phyloP scores from a whole-genome alignment of 306 rosid genomes.

The Biancaea sappan region DNA sequence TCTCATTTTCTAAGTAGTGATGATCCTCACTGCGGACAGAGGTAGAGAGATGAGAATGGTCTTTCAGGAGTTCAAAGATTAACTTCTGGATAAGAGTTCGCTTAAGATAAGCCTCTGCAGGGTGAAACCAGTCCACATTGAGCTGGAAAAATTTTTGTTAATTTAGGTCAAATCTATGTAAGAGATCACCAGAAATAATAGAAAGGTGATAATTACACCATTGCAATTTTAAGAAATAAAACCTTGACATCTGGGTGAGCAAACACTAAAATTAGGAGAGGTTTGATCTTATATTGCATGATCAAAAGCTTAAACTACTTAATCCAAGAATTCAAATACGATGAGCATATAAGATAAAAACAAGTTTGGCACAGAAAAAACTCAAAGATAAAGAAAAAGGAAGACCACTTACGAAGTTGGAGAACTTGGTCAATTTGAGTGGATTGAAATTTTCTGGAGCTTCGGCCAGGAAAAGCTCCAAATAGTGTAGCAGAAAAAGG shows the following conservation, averaged over 20 bases:
- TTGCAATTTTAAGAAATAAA: neutral
- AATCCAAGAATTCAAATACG: neutral
- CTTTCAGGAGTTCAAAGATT: conserved; percentile 58
- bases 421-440: conserved; percentile 51
- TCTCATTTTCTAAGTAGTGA: conserved; percentile 37
- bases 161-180: conserved; percentile 11
- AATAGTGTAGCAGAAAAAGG: conserved; percentile 76
- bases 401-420: conserved; percentile 67
- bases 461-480: conserved; percentile 73
- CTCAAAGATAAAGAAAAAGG: neutral
- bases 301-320: neutral
- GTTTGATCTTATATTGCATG: neutral
- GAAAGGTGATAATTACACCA: neutral
- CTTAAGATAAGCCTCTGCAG: conserved; percentile 76
- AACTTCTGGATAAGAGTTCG: conserved; percentile 67
- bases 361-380: neutral
- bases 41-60: conserved; percentile 40
- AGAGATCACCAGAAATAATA: conserved; percentile 21
- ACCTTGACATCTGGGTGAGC: neutral
- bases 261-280: neutral
- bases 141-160: conserved; percentile 53
- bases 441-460: conserved; percentile 73
- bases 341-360: neutral
- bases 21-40: conserved; percentile 46
- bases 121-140: conserved; percentile 70